Base-by-base conservation (phyloP, 1,284 basidiomycete species). In the Rhodotorula mucilaginosa region DNA sequence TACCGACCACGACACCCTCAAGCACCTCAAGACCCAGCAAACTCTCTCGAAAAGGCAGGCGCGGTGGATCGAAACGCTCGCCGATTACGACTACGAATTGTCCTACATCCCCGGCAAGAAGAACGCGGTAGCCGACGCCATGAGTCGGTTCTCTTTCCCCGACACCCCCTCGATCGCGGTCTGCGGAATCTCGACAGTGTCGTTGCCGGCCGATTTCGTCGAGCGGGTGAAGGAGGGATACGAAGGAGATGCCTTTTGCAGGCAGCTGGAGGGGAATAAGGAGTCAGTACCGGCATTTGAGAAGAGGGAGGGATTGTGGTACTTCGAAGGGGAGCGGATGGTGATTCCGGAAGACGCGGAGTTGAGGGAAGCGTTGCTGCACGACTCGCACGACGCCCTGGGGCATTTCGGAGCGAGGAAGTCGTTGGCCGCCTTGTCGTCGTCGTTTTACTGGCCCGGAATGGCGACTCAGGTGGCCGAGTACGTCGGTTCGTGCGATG, bases 161-260 rank as follows among this genome's bases (percentile, higher is more conserved):
- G 10, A 39, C 39, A 6, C 13, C 12, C 29, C 52, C 0, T 23
- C 34, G 2, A 5, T 68, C 8, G 46, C 44, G 8, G 68, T 5
- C 79, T 85, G 60, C 58, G 69, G 0, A 73, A 85, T 6, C 80
- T 79, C 65, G 83, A 82, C 0, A 81, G 84, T 71, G 83, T 85
- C 69, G 48, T 44, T 74, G 4, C 58, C 67, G 13, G 26, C 48
- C 29, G 46, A 74, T 5, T 57, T 79, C 13, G 67, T 81, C 10
- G 29, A 61, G 0, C 31, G 76, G 2, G 82, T 84, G 21, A 23
- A 72, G 0, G 26, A 18, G 0, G 81, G 82, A 0, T 84, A 84
- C 52, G 1, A 34, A 0, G 52, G 64, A 0, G 82, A 84, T 62
- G 39, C 65, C 0, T 84, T 80, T 63, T 81, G 78, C 51, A 10